phyloP scores from a whole-genome alignment of 768 basidiomycete species.

The Leucosporidium creatinivorum region DNA sequence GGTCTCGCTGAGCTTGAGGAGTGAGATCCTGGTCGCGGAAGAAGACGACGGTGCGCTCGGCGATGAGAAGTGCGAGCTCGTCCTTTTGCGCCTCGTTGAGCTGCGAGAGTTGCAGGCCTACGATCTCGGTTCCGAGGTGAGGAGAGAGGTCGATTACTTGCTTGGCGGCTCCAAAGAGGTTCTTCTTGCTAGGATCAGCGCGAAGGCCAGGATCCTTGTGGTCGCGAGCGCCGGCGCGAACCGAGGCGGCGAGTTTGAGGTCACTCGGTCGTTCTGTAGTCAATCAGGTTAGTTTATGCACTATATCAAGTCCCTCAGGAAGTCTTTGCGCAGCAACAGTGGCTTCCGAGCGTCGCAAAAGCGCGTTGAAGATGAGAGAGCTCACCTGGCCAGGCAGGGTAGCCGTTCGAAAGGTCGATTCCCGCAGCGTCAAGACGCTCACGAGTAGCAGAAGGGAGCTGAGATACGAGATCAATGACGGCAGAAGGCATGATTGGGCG shows the following conservation, averaged over 20 bases:
- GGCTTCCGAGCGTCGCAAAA: too few species aligned
- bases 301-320: too few species aligned
- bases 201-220: slow-evolving; percentile 56
- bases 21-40: slow-evolving; percentile 57
- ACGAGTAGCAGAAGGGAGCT: neutral
- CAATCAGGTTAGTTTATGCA: too few species aligned
- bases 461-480: neutral
- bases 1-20: slow-evolving; percentile 62
- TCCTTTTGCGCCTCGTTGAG: slow-evolving; percentile 64
- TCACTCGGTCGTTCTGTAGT: neutral
- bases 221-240: slow-evolving; percentile 6
- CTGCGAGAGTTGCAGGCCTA: slow-evolving; percentile 65
- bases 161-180: slow-evolving; percentile 56
- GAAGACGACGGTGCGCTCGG: slow-evolving; percentile 63
- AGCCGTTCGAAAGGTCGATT: neutral
- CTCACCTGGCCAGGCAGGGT: slow-evolving; percentile 2
- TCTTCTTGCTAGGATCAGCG: slow-evolving; percentile 64
- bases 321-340: too few species aligned
- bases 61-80: slow-evolving; percentile 66
- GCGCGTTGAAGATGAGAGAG: too few species aligned
- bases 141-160: slow-evolving; percentile 65
- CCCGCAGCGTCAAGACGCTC: neutral
- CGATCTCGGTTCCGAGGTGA: slow-evolving; percentile 65
- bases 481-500: neutral
- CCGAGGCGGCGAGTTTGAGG: slow-evolving; percentile 1